These are phyloP conservation scores for Cladosporium sp. DNA, from an alignment of 2,329 filamentous ascomycete genomes.

Conservation along the genomic window DNA sequence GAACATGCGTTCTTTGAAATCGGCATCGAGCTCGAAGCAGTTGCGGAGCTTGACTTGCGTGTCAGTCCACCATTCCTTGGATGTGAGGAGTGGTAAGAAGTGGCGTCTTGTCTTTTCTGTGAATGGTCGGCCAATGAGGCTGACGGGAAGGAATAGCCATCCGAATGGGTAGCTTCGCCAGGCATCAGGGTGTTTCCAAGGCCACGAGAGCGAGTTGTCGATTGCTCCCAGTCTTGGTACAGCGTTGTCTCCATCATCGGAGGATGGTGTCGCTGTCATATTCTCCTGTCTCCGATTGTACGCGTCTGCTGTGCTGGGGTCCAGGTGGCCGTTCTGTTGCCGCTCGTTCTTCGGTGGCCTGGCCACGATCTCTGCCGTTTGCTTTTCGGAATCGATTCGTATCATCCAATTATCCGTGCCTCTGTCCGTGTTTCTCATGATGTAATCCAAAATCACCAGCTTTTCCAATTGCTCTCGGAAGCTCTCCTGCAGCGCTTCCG, in stretches of 20 bases:
- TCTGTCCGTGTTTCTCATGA: slow-evolving; percentile 97
- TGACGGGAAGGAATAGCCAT: slow-evolving; percentile 96
- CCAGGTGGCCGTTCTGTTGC: slow-evolving; percentile 44
- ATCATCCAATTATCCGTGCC: slow-evolving; percentile 99
- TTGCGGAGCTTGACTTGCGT: slow-evolving; percentile 83
- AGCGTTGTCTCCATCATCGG: slow-evolving; percentile 51
- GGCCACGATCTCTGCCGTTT: slow-evolving; percentile 81
- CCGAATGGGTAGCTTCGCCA: slow-evolving; percentile 93
- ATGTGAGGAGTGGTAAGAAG: slow-evolving; percentile 93
- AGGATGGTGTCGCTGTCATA: slow-evolving; percentile 69
- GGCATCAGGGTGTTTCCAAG: slow-evolving; percentile 97
- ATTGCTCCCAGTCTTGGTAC: slow-evolving; percentile 84
- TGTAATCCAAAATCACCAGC: slow-evolving; percentile 94
- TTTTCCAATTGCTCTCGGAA: slow-evolving; percentile 96
- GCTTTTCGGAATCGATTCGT: slow-evolving; percentile 81
- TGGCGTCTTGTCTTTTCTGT: slow-evolving; percentile 91
- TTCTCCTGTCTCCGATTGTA: slow-evolving; percentile 63
- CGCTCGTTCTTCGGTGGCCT: slow-evolving; percentile 67
- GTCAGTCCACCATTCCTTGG: slow-evolving; percentile 94
- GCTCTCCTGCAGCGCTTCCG: slow-evolving; percentile 79
- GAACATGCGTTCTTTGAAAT: slow-evolving; percentile 99
- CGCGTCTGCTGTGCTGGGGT: slow-evolving; percentile 40
- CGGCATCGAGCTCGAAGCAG: slow-evolving; percentile 87
- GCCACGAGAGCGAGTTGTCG: slow-evolving; percentile 97
- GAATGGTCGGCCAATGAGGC: slow-evolving; percentile 92